Base-by-base conservation (phyloP, 345 rosid species). In the Gossypium anomalum region DNA sequence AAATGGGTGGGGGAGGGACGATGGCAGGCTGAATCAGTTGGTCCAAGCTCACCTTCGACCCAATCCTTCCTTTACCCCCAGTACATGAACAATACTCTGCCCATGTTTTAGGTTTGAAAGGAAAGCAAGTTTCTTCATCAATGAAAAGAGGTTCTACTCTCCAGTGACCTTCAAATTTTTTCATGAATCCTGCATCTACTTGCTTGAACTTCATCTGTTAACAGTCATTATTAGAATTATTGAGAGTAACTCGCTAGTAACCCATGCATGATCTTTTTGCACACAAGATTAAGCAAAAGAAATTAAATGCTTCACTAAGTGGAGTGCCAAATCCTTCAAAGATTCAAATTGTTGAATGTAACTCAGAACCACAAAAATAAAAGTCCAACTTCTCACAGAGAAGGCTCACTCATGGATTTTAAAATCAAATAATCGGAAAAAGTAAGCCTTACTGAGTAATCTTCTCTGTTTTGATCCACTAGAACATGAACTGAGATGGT, bases 81-180 rank as follows among this genome's bases (percentile, higher is more conserved):
- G 94, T 79, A 70, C 94, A 89, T 3, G 82, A 85, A 60, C 78
- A 66, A 63, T 94, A 94, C 3, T 90, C 97, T 67, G 80, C 91
- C 82, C 83, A 80, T 14, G 94, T 87, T 76, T 81, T 90, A 0
- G 97, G 97, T 75, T 86, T 85, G 68, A 80, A 79, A 19, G 97
- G 97, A 76, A 82, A 86, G 71, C 98, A 94, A 49, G 82, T 48
- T 53, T 85, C 76, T 77, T 92, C 92, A 58, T 94, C 97, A 0
- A 94, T 82, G 67, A 90, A 94, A 56, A 86, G 13, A 5, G 95
- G 98, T 64, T 94, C 86, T 7, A 91, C 85, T 74, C 80, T 80
- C 98, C 98, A 94, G 77, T 87, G 82, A 19, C 98, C 98, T 86
- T 94, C 98, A 6, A 92, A 94, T 78, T 68, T 89, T 78, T 94